These are phyloP conservation scores for Colletotrichum sp. DNA, from an alignment of 2,329 filamentous ascomycete species.

Conservation along the genomic window DNA sequence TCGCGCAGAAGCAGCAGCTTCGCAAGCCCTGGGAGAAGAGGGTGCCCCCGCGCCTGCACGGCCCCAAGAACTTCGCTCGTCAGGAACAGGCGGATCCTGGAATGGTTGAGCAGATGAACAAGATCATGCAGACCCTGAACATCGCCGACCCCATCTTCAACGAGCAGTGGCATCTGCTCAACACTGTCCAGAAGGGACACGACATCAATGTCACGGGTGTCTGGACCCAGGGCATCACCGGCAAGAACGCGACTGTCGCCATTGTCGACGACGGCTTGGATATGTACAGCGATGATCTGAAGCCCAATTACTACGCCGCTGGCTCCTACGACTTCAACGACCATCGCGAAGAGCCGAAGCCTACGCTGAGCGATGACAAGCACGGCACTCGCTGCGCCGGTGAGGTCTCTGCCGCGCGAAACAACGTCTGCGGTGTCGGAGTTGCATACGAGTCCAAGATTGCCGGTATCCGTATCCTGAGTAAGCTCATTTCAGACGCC, in stretches of 20 bases:
- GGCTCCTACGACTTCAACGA: slow-evolving; percentile 99
- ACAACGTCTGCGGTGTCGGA: slow-evolving; percentile 93
- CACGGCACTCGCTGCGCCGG: slow-evolving; percentile 96
- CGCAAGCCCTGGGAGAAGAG: slow-evolving; percentile 60
- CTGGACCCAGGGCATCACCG: slow-evolving; percentile 90
- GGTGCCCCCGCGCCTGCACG: slow-evolving; percentile 39
- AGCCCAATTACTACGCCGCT: slow-evolving; percentile 89
- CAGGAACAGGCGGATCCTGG: slow-evolving; percentile 33
- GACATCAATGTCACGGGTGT: slow-evolving; percentile 96
- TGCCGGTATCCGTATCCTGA: slow-evolving; percentile 90
- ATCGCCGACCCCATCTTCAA: slow-evolving; percentile 91
- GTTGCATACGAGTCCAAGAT: slow-evolving; percentile 93
- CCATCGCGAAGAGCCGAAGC: slow-evolving; percentile 76
- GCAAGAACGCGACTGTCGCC: slow-evolving; percentile 85
- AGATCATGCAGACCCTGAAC: slow-evolving; percentile 68
- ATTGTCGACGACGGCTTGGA: slow-evolving; percentile 97
- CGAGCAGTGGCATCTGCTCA: slow-evolving; percentile 96
- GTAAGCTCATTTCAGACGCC: slow-evolving; percentile 86
- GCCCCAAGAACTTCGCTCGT: slow-evolving; percentile 2
- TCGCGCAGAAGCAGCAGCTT: slow-evolving; percentile 75
- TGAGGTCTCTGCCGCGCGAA: slow-evolving; percentile 90
- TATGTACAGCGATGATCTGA: slow-evolving; percentile 92
- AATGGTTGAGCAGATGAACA: slow-evolving; percentile 62
- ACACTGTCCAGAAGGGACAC: slow-evolving; percentile 79
- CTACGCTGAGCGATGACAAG: slow-evolving; percentile 81